Evolutionary conservation across 1,284 basidiomycete genomes (phyloP).

Genomic region (Agaricales sp.): DNA sequence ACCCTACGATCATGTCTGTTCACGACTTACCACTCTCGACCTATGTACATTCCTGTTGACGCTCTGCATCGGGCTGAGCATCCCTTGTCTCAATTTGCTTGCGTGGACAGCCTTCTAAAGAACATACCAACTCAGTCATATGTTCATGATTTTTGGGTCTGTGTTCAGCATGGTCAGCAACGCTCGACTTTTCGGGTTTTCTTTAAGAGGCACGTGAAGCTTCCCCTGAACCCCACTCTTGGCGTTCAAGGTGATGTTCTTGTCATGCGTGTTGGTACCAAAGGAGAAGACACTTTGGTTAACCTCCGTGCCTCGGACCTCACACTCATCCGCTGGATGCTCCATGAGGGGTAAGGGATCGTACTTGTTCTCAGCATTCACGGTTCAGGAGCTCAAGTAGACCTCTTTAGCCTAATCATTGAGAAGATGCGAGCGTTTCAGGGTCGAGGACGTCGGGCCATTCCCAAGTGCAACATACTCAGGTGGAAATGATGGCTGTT

Average conservation of each 20-base stretch:
- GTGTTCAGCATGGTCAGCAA: neutral
- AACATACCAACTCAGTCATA: neutral
- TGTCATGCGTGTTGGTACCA: neutral
- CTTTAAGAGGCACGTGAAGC: neutral
- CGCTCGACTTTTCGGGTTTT: neutral
- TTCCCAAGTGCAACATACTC: too few relatives aligned
- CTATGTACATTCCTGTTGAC: neutral
- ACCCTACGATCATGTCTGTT: neutral
- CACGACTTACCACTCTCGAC: neutral
- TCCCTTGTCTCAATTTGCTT: neutral
- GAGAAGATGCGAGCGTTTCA: too few relatives aligned
- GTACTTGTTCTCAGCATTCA: too few relatives aligned
- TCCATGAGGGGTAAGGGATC: too few relatives aligned
- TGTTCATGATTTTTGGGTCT: neutral
- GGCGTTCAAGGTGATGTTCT: neutral
- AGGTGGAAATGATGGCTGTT: too few relatives aligned
- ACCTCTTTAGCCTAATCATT: too few relatives aligned
- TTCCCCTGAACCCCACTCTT: neutral
- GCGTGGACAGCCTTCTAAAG: neutral
- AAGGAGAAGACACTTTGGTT: neutral
- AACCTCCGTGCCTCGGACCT: neutral
- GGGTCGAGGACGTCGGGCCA: too few relatives aligned
- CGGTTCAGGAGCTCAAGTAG: too few relatives aligned
- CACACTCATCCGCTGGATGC: neutral
- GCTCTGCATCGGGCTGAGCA: neutral